Evolutionary conservation across 2,329 filamentous ascomycete species (phyloP).

Genomic region (Teratosphaeria gauchensis): DNA sequence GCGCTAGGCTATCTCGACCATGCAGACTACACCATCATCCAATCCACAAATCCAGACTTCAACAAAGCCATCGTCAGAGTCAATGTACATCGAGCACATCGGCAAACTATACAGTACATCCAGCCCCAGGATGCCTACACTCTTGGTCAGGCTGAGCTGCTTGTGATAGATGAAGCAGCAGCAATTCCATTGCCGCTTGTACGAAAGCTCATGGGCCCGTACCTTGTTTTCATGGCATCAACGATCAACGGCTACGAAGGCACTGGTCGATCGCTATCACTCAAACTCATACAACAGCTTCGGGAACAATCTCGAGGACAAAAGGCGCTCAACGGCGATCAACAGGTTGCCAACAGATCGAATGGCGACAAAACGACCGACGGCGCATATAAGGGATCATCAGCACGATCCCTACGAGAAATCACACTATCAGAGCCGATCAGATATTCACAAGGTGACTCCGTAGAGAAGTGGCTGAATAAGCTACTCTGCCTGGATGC

Average conservation of each 20-base stretch:
- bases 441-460: constrained; percentile 81
- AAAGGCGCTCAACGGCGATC: constrained; percentile 44
- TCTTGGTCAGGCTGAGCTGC: constrained; percentile 82
- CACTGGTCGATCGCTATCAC: constrained; percentile 83
- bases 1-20: constrained; percentile 89
- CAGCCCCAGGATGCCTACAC: constrained; percentile 93
- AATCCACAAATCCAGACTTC: constrained; percentile 96
- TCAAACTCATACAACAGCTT: constrained; percentile 95
- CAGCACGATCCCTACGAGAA: constrained; percentile 75
- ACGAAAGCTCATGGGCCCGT: constrained; percentile 88
- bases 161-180: constrained; percentile 95
- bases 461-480: constrained; percentile 95
- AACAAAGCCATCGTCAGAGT: constrained; percentile 98
- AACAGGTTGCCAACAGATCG: constrained; percentile 65
- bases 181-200: constrained; percentile 92
- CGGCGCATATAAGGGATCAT: constrained; percentile 47
- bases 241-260: constrained; percentile 99
- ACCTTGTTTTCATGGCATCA: constrained; percentile 97
- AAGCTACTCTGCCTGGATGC: constrained; percentile 87
- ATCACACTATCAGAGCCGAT: constrained; percentile 92
- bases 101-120: constrained; percentile 98
- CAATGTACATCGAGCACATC: constrained; percentile 87
- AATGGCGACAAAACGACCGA: constrained; percentile 65
- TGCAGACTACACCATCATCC: constrained; percentile 93
- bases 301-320: constrained; percentile 77